Evolutionary conservation across 441 rosid species (phyloP).

Genomic region (Croton setiger): DNA sequence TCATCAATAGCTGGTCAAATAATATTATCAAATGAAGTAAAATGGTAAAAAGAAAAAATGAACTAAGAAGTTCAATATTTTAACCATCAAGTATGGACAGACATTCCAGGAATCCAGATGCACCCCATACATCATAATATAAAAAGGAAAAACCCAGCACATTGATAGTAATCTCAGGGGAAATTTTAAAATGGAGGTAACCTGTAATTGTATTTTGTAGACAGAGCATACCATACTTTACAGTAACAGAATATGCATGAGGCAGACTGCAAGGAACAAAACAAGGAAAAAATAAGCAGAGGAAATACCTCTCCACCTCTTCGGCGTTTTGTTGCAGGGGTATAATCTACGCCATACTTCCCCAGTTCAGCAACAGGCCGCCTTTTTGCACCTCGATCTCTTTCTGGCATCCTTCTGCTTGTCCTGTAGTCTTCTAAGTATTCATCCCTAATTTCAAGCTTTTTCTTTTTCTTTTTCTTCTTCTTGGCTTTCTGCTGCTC

Average conservation of each 20-base stretch:
- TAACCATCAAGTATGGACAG: not conserved
- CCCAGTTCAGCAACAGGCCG: slow-evolving; percentile 52
- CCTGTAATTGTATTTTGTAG: not conserved
- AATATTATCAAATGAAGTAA: not conserved
- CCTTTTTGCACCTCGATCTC: slow-evolving; percentile 65
- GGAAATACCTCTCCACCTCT: slow-evolving; percentile 88
- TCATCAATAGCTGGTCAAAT: not conserved
- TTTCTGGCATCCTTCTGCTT: slow-evolving; percentile 57
- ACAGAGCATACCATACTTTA: not conserved
- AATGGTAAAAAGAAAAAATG: too few species aligned
- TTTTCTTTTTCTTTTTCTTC: slow-evolving; percentile 74
- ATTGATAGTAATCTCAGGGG: not conserved
- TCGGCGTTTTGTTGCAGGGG: slow-evolving; percentile 76
- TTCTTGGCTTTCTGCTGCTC: slow-evolving; percentile 72
- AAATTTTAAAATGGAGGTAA: not conserved
- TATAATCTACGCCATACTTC: slow-evolving; percentile 45
- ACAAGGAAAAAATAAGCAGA: slow-evolving; percentile 16
- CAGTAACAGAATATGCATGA: slow-evolving; percentile 1
- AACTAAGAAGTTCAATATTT: not conserved
- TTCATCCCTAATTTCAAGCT: slow-evolving; percentile 51
- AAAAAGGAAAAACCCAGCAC: not conserved
- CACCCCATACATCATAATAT: not conserved
- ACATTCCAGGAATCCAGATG: not conserved
- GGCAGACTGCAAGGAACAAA: slow-evolving; percentile 2
- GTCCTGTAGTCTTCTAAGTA: slow-evolving; percentile 59